Percentiles rank a stretch among this genome's conserved stretches.
Conservation (phyloP, 306 rosid species). For the Cucumis cinereus region DNA sequence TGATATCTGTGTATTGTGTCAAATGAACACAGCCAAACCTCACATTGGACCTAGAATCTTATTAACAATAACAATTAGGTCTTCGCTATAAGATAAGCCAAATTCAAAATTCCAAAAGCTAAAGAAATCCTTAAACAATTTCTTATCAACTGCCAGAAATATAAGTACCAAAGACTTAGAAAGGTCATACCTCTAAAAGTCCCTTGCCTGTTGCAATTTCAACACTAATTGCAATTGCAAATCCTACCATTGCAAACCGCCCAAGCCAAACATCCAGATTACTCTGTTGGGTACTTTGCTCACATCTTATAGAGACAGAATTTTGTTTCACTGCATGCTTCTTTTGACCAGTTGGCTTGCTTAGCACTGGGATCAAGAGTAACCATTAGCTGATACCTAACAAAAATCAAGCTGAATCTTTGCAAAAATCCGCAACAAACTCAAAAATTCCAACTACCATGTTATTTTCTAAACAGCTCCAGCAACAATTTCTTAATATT, state of each 20-base stretch:
- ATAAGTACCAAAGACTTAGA: background rate
- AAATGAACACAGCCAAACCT: background rate
- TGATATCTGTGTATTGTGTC: background rate
- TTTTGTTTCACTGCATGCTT: slow-evolving; percentile 24
- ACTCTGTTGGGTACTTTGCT: slow-evolving; percentile 48
- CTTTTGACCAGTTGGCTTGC: slow-evolving; percentile 28
- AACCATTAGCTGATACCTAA: background rate
- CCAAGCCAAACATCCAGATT: slow-evolving; percentile 83
- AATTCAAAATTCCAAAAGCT: background rate
- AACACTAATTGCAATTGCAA: slow-evolving; percentile 57
- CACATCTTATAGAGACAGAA: slow-evolving; percentile 55
- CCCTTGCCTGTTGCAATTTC: slow-evolving; percentile 88
- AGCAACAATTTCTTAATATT: background rate
- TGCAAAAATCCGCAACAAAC: background rate
- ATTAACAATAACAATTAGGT: background rate
- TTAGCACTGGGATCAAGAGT: slow-evolving; percentile 28
- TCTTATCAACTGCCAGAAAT: background rate
- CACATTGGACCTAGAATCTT: background rate
- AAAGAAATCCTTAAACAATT: background rate
- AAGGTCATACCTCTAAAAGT: slow-evolving; percentile 59
- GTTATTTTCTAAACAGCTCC: background rate
- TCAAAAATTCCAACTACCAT: background rate
- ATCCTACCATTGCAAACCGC: slow-evolving; percentile 84
- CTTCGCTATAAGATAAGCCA: background rate
- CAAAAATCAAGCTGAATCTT: background rate